These are phyloP conservation scores for Macadamia tetraphylla DNA, from an alignment of 164 flowering plant genomes.

Conservation along the genomic window DNA sequence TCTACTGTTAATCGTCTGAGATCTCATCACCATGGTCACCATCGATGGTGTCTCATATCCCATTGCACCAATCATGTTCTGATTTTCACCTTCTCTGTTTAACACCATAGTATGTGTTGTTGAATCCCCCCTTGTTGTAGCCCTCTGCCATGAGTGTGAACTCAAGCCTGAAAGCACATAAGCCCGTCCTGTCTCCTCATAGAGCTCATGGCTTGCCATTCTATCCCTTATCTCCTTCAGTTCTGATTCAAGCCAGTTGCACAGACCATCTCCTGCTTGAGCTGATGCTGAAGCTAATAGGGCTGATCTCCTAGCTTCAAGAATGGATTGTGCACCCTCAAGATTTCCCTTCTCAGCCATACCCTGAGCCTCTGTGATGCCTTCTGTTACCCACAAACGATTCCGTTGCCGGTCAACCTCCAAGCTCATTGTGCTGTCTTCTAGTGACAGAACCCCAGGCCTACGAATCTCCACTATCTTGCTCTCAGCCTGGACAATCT, in stretches of 20 bases:
- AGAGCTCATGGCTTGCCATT: conserved; percentile 24
- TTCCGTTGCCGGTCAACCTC: conserved; percentile 34
- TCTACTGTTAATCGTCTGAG: conserved; percentile 8
- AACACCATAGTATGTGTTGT: not conserved
- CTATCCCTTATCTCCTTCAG: conserved; percentile 24
- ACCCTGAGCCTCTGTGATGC: conserved; percentile 22
- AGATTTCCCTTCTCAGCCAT: conserved; percentile 29
- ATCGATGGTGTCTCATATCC: conserved; percentile 23
- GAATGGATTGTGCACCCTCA: conserved; percentile 18
- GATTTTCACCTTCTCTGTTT: not conserved
- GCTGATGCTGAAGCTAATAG: conserved; percentile 23
- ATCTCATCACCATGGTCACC: conserved; percentile 21
- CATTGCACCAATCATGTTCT: conserved; percentile 4
- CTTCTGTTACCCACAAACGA: conserved; percentile 19
- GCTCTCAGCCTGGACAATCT: conserved; percentile 8
- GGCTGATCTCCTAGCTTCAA: conserved; percentile 7
- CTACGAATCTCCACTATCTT: conserved; percentile 17
- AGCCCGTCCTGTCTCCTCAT: conserved; percentile 29
- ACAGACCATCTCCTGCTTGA: conserved; percentile 27
- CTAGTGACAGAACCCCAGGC: conserved; percentile 10
- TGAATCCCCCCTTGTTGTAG: conserved; percentile 25
- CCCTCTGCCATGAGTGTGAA: conserved; percentile 34
- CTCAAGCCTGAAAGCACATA: conserved; percentile 33
- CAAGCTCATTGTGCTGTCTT: conserved; percentile 9
- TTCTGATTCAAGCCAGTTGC: conserved; percentile 26